phyloP scores from a whole-genome alignment of 225 moss, liverwort and hornwort genomes.

The Neckera pumila region DNA sequence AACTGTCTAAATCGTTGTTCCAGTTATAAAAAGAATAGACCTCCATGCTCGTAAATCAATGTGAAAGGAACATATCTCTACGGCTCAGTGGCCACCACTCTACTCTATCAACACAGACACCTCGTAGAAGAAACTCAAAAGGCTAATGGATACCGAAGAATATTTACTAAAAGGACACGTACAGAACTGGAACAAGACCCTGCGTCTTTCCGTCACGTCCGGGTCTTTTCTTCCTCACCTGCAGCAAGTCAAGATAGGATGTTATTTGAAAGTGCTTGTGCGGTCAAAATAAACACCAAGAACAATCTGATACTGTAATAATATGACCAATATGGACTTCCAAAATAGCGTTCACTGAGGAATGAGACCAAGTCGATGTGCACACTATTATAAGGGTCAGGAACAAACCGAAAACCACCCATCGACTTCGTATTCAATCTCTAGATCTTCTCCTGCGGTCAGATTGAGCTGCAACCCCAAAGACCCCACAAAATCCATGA shows the following conservation, averaged over 20 bases:
- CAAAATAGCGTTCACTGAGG: neutral
- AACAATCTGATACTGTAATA: neutral
- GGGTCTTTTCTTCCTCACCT: conserved; percentile 51
- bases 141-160: neutral
- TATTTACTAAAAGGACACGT: conserved; percentile 26
- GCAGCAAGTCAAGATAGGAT: conserved; percentile 2
- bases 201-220: conserved; percentile 47
- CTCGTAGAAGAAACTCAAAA: neutral
- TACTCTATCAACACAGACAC: neutral
- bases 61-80: neutral
- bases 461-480: conserved; percentile 61
- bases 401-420: conserved; percentile 95
- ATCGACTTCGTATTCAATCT: conserved; percentile 98
- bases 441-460: conserved; percentile 83
- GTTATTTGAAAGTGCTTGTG: neutral
- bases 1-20: neutral
- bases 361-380: neutral
- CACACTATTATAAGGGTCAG: neutral
- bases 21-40: neutral
- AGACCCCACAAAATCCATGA: neutral
- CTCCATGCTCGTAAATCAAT: neutral
- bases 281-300: neutral
- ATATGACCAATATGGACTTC: neutral
- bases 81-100: neutral
- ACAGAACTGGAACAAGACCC: conserved; percentile 61